Percentiles rank a stretch among this genome's conserved stretches.
Conservation (phyloP, 345 rosid genomes). For the Arabis alpina region DNA sequence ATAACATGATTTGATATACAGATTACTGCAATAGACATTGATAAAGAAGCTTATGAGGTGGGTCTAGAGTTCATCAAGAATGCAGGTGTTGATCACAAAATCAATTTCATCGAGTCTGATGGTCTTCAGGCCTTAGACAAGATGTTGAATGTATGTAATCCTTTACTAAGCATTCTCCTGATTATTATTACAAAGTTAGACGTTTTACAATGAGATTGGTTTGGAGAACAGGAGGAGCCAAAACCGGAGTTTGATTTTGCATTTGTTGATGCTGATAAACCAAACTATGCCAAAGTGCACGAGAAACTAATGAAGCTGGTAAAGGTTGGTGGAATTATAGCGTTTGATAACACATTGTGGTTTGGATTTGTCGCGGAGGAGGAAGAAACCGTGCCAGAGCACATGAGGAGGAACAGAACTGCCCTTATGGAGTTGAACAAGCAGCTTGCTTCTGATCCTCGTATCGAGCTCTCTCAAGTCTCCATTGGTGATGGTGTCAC, state of each 20-base stretch:
- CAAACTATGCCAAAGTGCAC: conserved; percentile 40
- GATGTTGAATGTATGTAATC: conserved; percentile 44
- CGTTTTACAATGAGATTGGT: conserved; percentile 2
- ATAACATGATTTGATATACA: conserved; percentile 26
- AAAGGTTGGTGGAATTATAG: conserved; percentile 51
- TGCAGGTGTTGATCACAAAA: conserved; percentile 60
- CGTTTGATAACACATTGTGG: conserved; percentile 56
- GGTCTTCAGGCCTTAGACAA: conserved; percentile 46
- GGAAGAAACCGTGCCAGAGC: conserved; percentile 41
- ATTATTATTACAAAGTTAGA: neutral
- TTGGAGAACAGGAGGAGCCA: conserved; percentile 18
- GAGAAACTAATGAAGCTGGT: conserved; percentile 49
- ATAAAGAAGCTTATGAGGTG: conserved; percentile 50
- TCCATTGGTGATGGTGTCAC: conserved; percentile 75
- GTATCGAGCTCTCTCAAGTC: conserved; percentile 58
- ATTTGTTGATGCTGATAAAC: conserved; percentile 58
- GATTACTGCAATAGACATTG: conserved; percentile 57
- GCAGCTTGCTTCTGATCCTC: conserved; percentile 55
- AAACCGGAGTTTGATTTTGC: conserved; percentile 48
- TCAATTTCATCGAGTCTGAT: conserved; percentile 54
- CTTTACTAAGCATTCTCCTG: too few species aligned
- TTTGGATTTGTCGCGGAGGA: conserved; percentile 46
- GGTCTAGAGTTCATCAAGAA: conserved; percentile 59
- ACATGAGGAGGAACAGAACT: conserved; percentile 28
- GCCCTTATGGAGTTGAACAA: conserved; percentile 51